A percentile compares a stretch with the other conserved stretches of the same genome.
Conservation (phyloP, 805 yeast genomes). For the Danielia reshetovae region DNA sequence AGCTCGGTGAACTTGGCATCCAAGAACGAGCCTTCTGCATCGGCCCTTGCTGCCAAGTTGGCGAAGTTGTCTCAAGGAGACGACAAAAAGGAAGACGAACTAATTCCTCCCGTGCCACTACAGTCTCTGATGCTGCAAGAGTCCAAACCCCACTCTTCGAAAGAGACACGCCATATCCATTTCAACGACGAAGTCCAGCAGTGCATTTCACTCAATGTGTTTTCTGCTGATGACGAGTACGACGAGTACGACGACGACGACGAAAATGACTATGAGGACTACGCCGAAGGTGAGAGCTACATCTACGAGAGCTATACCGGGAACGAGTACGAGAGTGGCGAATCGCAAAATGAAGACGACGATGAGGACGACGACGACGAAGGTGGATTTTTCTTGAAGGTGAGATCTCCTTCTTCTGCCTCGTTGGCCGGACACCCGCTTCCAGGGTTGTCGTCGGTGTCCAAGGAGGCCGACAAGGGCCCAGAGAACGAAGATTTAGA, state of each 20-base stretch:
- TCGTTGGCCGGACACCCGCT: constrained; percentile 11
- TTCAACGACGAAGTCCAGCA: constrained; percentile 94
- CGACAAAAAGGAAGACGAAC: too few relatives aligned
- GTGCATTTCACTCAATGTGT: constrained; percentile 67
- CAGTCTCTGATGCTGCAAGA: neutral
- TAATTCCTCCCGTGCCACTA: too few relatives aligned
- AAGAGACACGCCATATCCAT: constrained; percentile 70
- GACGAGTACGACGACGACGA: constrained; percentile 14
- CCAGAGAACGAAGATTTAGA: constrained; percentile 27
- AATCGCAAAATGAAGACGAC: constrained; percentile 24
- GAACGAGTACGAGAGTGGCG: constrained; percentile 10
- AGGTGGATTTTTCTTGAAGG: constrained; percentile 65
- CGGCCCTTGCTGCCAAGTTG: constrained; percentile 4
- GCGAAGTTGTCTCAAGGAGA: neutral
- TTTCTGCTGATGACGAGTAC: constrained; percentile 4
- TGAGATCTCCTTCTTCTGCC: constrained; percentile 40
- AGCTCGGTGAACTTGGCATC: constrained; percentile 20
- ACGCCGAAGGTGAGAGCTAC: constrained; percentile 14
- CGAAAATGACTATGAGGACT: constrained; percentile 18
- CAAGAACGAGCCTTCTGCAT: constrained; percentile 4
- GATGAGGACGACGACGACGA: constrained; percentile 54
- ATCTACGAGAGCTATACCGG: constrained; percentile 14
- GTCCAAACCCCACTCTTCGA: constrained; percentile 8
- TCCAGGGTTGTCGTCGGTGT: constrained; percentile 14
- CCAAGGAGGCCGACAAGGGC: constrained; percentile 6